These are phyloP conservation scores for Neofusicoccum kwambonambiense DNA, from an alignment of 2,329 filamentous ascomycete species.

Conservation along the genomic window DNA sequence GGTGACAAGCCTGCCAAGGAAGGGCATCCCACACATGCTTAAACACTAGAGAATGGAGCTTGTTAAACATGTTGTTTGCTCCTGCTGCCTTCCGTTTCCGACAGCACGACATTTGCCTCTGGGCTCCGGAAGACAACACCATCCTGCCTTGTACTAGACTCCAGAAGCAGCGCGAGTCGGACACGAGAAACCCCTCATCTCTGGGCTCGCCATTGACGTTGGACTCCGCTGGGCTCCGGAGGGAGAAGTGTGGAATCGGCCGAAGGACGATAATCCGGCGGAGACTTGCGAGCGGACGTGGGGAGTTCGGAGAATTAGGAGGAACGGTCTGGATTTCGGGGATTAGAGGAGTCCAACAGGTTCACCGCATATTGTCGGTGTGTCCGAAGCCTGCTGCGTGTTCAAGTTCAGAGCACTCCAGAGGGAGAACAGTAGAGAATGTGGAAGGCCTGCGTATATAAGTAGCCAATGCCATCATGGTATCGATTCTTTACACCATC, in stretches of 20 bases:
- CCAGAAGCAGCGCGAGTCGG: neutral
- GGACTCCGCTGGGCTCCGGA: neutral
- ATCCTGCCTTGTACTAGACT: neutral
- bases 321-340: too few relatives aligned
- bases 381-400: too few relatives aligned
- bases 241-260: neutral
- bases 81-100: neutral
- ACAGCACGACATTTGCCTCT: neutral
- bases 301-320: too few relatives aligned
- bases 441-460: neutral
- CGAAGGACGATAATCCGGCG: neutral
- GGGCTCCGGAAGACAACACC: neutral
- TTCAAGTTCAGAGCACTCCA: too few relatives aligned
- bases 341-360: too few relatives aligned
- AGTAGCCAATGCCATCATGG: conserved; percentile 1
- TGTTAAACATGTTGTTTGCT: neutral
- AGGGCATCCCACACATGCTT: neutral
- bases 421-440: neutral
- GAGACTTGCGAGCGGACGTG: too few relatives aligned
- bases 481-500: neutral
- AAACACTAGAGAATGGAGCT: neutral
- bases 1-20: conserved; percentile 12
- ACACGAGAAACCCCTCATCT: neutral
- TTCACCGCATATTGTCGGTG: too few relatives aligned
- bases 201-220: neutral